A percentile compares a stretch with the other conserved stretches of the same genome.
These are phyloP conservation scores for Aureobasidium sp. DNA, from an alignment of 2,329 filamentous ascomycete genomes.

Conservation along the genomic window DNA sequence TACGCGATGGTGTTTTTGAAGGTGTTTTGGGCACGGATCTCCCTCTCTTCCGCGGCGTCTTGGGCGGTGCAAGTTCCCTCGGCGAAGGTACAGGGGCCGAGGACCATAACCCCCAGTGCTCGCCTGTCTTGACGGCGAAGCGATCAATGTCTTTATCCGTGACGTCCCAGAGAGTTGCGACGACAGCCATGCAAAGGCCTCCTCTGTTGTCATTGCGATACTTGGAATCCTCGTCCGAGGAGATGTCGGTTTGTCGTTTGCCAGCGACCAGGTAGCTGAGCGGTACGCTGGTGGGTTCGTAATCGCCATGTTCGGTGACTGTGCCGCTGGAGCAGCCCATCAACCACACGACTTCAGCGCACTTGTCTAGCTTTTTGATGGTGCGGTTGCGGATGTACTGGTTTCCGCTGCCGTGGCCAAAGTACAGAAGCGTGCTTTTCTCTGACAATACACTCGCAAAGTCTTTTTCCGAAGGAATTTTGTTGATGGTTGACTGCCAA, in stretches of 20 bases:
- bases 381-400: conserved; percentile 87
- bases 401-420: conserved; percentile 88
- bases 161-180: conserved; percentile 95
- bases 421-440: conserved; percentile 76
- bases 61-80: conserved; percentile 24
- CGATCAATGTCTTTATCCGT: conserved; percentile 96
- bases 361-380: conserved; percentile 57
- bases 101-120: conserved; percentile 70
- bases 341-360: conserved; percentile 55
- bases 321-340: conserved; percentile 91
- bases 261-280: conserved; percentile 89
- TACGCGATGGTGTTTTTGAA: conserved; percentile 25
- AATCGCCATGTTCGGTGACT: conserved; percentile 72
- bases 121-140: conserved; percentile 70
- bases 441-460: conserved; percentile 60
- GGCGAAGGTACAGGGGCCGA: conserved; percentile 19
- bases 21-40: conserved; percentile 23
- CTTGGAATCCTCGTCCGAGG: background rate
- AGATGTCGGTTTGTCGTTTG: conserved; percentile 27
- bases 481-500: conserved; percentile 64
- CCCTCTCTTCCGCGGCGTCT: conserved; percentile 23
- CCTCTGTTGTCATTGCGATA: conserved; percentile 14
- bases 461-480: conserved; percentile 65
- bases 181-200: conserved; percentile 54
- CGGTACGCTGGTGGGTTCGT: conserved; percentile 84